Evolutionary conservation across 2,329 filamentous ascomycete genomes (phyloP).

Genomic region (Pseudocercospora musae): DNA sequence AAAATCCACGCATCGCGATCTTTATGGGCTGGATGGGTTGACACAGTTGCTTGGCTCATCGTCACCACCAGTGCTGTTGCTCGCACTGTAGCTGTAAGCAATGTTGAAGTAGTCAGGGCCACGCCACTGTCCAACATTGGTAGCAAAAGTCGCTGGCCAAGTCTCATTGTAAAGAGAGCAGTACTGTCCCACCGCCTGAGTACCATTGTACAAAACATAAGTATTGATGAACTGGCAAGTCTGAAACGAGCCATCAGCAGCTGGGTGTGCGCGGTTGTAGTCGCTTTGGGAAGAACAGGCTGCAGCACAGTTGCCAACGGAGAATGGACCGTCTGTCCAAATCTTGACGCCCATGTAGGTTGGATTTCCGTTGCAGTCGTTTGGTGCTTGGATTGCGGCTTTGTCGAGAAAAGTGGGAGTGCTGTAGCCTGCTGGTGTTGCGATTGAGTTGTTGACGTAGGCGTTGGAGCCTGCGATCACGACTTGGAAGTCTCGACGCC

Average conservation of each 20-base stretch:
- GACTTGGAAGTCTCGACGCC: slow-evolving; percentile 26
- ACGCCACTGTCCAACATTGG: slow-evolving; percentile 26
- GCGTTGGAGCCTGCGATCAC: slow-evolving; percentile 29
- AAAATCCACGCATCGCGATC: not conserved
- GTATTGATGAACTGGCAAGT: slow-evolving; percentile 38
- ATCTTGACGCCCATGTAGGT: slow-evolving; percentile 28
- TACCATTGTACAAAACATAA: slow-evolving; percentile 32
- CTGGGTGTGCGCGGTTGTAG: slow-evolving; percentile 28
- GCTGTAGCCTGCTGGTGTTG: slow-evolving; percentile 25
- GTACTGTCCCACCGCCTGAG: slow-evolving; percentile 27
- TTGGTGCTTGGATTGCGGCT: slow-evolving; percentile 32
- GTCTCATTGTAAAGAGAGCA: slow-evolving; percentile 29
- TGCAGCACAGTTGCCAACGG: slow-evolving; percentile 24
- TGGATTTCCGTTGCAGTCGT: slow-evolving; percentile 31
- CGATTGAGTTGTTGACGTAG: slow-evolving; percentile 30
- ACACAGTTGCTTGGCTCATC: slow-evolving; percentile 5
- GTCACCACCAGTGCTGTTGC: slow-evolving; percentile 11
- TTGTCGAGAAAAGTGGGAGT: slow-evolving; percentile 22
- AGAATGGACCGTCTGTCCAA: slow-evolving; percentile 22
- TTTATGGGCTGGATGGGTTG: not conserved
- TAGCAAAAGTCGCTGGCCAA: slow-evolving; percentile 26
- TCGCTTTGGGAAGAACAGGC: slow-evolving; percentile 25
- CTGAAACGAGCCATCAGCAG: slow-evolving; percentile 16
- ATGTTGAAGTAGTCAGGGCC: slow-evolving; percentile 3
- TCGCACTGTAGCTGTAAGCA: slow-evolving; percentile 17